Percentiles rank a stretch among this genome's conserved stretches.
Evolutionary conservation across 1,139 yeast genomes (phyloP).

Genomic region (Suhomyces kunorum): DNA sequence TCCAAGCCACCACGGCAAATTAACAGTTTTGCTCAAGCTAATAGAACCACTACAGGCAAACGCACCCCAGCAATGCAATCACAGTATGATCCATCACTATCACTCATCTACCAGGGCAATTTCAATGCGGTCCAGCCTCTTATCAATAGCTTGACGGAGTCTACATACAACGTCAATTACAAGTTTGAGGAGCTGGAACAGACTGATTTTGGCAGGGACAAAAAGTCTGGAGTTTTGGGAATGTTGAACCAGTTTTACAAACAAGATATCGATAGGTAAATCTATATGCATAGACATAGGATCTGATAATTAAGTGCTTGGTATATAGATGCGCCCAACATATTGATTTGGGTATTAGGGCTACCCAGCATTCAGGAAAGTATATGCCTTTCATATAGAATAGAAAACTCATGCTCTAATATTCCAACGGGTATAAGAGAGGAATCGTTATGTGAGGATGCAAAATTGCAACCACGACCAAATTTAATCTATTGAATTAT

Average conservation of each 20-base stretch:
- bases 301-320: too few species aligned
- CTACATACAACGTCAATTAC: conserved; percentile 33
- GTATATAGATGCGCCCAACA: too few species aligned
- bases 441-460: too few species aligned
- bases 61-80: conserved; percentile 3
- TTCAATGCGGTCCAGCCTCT: conserved; percentile 3
- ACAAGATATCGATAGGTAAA: conserved; percentile 39
- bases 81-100: conserved; percentile 13
- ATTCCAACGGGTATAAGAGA: too few species aligned
- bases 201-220: conserved; percentile 25
- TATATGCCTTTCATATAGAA: too few species aligned
- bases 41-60: background rate
- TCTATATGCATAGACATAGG: background rate
- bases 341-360: too few species aligned
- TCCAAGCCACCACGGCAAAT: background rate
- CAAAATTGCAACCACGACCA: too few species aligned
- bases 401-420: too few species aligned
- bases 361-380: too few species aligned
- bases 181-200: conserved; percentile 39
- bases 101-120: conserved; percentile 12
- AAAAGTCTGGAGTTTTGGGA: conserved; percentile 72
- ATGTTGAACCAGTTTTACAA: conserved; percentile 81
- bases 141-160: conserved; percentile 25
- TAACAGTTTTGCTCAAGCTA: background rate
- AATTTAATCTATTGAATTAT: too few species aligned